Percentiles rank a stretch among this genome's conserved stretches.
Conservation (phyloP, 2,329 filamentous ascomycete genomes). For the Capronia coronata region DNA sequence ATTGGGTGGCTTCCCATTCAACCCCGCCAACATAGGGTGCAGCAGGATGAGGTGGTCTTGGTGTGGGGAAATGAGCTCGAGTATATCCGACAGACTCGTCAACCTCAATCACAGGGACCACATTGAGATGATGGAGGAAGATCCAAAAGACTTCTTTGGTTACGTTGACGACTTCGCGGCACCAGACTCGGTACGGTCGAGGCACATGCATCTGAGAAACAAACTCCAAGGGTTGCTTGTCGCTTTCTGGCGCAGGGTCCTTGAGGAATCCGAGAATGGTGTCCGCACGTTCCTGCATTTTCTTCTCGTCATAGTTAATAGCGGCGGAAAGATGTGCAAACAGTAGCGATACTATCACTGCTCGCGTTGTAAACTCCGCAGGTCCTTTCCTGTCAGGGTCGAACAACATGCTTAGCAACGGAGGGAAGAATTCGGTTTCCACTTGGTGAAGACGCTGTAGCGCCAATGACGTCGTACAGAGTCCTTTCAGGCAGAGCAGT, state of each 20-base stretch:
- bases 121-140: conserved; percentile 88
- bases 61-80: conserved; percentile 70
- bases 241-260: conserved; percentile 70
- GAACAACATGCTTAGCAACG: conserved; percentile 80
- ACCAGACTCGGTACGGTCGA: conserved; percentile 88
- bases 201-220: conserved; percentile 82
- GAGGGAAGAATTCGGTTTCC: conserved; percentile 74
- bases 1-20: conserved; percentile 98
- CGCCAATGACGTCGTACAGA: conserved; percentile 85
- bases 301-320: conserved; percentile 49
- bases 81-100: conserved; percentile 32
- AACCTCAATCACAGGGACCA: conserved; percentile 53
- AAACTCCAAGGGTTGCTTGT: conserved; percentile 71
- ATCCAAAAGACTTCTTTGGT: conserved; percentile 99
- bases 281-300: conserved; percentile 62
- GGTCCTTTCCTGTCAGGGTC: conserved; percentile 98
- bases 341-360: conserved; percentile 80
- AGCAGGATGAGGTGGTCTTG: conserved; percentile 82
- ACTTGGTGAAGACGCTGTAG: conserved; percentile 74
- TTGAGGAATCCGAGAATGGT: conserved; percentile 73
- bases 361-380: conserved; percentile 89
- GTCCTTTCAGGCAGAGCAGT: conserved; percentile 83
- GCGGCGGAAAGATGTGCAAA: conserved; percentile 70
- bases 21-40: conserved; percentile 95
- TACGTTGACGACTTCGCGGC: conserved; percentile 82